Base-by-base conservation (phyloP, 2,329 filamentous ascomycete genomes). In the Boeremia lycopersici region DNA sequence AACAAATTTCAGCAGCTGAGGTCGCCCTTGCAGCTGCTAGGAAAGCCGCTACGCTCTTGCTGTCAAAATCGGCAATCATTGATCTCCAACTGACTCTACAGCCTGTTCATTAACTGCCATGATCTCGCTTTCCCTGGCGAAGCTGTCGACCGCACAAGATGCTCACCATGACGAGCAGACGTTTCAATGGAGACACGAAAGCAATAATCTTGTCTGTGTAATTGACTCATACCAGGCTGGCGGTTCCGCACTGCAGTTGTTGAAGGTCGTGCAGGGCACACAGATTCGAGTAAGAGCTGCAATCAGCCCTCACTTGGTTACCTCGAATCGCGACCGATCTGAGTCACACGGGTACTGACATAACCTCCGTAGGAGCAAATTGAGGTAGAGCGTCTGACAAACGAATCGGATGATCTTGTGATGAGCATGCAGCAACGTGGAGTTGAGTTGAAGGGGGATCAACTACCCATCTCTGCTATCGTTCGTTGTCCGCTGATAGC, bases 391-490 rank as follows among this genome's bases (percentile, higher is more conserved):
- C 57, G 62, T 13, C 31, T 71, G 25, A 57, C 68, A 35, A 53
- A 54, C 4, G 42, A 70, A 41, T 59, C 59, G 11, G 50, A 65
- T 11, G 40, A 65, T 1, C 36, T 67, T 8, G 59, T 66, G 8
- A 55, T 57, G 13, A 59, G 49, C 6, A 63, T 65, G 56, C 52
- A 63, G 13, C 55, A 69, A 28, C 62, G 60, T 13, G 65, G 72
- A 12, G 55, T 71, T 11, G 58, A 70, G 23, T 59, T 73, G 31
- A 66, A 64, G 17, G 61, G 67, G 17, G 77, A 80, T 9, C 72
- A 78, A 47, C 67, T 81, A 2, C 77, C 78, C 5, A 74, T 80
- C n/a, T 77, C 75, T 39, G 78, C 72, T 30, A 74, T 80, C 29
- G 68, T 72, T 9, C 75, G 74, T 43, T 70, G 69, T 19, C 67